Evolutionary conservation across 768 basidiomycete genomes (phyloP).

Genomic region (Hypholoma fasciculare): DNA sequence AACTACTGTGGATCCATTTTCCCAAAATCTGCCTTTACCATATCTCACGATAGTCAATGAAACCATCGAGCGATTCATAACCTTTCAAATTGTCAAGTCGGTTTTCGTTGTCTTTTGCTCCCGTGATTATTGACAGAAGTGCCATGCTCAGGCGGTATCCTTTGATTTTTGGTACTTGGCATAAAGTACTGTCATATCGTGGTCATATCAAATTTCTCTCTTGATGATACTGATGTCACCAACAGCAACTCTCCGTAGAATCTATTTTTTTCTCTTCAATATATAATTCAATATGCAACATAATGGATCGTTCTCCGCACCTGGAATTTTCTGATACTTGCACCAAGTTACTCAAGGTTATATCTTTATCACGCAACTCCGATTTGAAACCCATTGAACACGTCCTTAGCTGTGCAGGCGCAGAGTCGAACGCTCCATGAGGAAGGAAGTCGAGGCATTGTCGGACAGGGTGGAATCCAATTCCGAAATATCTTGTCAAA

Average conservation of each 20-base stretch:
- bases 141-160: constrained; percentile 62
- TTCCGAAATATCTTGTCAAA: not conserved
- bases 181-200: constrained; percentile 43
- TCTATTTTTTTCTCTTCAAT: constrained; percentile 46
- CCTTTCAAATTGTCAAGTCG: constrained; percentile 60
- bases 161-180: constrained; percentile 71
- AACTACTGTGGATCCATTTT: constrained; percentile 46
- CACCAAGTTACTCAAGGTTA: constrained; percentile 49
- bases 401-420: constrained; percentile 7
- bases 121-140: not conserved
- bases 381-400: not conserved
- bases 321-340: constrained; percentile 44
- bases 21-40: constrained; percentile 54
- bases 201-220: not conserved
- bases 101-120: constrained; percentile 11
- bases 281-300: constrained; percentile 46
- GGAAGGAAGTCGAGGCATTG: not conserved
- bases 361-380: not conserved
- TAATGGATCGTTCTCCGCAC: constrained; percentile 55
- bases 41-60: constrained; percentile 51
- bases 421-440: not conserved
- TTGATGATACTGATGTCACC: not conserved
- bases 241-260: constrained; percentile 62
- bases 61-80: constrained; percentile 53
- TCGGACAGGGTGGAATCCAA: constrained; percentile 2